phyloP scores from a whole-genome alignment of 345 rosid species.

The Euphorbia tirucalli region DNA sequence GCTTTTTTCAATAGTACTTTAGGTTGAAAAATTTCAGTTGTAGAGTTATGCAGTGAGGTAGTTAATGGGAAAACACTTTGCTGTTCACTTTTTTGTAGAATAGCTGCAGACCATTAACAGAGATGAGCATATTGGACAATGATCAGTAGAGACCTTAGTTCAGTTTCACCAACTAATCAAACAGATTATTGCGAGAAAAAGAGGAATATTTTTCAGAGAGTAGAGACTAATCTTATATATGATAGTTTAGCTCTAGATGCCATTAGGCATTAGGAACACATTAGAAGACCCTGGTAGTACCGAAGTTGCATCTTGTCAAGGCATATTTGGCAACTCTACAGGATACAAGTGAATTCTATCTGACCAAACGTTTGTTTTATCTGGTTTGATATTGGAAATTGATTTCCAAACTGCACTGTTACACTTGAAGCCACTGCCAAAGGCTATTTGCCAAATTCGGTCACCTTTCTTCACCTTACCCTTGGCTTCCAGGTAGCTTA shows the following conservation, averaged over 20 bases:
- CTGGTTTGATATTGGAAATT: conserved; percentile 37
- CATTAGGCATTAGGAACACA: not conserved
- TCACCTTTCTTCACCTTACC: conserved; percentile 55
- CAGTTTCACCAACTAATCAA: not conserved
- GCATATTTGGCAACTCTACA: conserved; percentile 20
- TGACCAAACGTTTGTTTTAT: conserved; percentile 52
- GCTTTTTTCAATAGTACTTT: not conserved
- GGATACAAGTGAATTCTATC: conserved; percentile 53
- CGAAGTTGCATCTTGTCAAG: not conserved
- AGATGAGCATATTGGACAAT: not conserved
- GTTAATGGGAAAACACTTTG: not conserved
- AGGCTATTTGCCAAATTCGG: conserved; percentile 55
- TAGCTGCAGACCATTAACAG: not conserved
- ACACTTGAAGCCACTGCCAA: conserved; percentile 68
- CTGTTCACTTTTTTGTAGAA: not conserved
- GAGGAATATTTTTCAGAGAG: not conserved
- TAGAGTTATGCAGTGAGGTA: not conserved
- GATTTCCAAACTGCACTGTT: conserved; percentile 68
- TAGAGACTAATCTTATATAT: not conserved
- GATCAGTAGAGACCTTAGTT: not conserved
- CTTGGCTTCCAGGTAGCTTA: conserved; percentile 59
- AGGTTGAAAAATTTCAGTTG: not conserved
- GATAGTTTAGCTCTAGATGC: not conserved
- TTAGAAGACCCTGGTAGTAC: not conserved
- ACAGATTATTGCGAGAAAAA: not conserved